These are phyloP conservation scores for Hypoxylon sp. DNA, from an alignment of 2,329 filamentous ascomycete genomes.

Conservation along the genomic window DNA sequence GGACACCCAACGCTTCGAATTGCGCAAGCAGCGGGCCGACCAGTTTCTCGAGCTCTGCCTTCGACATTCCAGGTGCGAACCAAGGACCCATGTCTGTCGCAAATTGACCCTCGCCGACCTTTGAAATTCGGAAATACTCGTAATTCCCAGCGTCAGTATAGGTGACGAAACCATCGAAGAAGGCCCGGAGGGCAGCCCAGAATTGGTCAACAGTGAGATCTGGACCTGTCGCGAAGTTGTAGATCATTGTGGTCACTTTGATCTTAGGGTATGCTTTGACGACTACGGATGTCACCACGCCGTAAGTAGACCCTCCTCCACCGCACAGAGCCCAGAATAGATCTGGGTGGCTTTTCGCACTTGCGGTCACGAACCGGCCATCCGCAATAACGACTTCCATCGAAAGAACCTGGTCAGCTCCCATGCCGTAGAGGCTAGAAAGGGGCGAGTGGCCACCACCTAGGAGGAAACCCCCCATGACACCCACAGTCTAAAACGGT, in stretches of 20 bases:
- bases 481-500: constrained; percentile 53
- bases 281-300: constrained; percentile 51
- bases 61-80: constrained; percentile 48
- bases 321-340: constrained; percentile 59
- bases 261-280: constrained; percentile 49
- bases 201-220: constrained; percentile 37
- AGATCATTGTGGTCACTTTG: constrained; percentile 46
- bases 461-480: constrained; percentile 54
- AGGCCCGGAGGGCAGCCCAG: constrained; percentile 46
- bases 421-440: constrained; percentile 56
- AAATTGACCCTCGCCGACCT: constrained; percentile 31
- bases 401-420: constrained; percentile 57
- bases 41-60: constrained; percentile 45
- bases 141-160: constrained; percentile 45
- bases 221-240: constrained; percentile 40
- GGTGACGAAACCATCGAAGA: constrained; percentile 45
- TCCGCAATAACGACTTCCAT: constrained; percentile 57
- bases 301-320: constrained; percentile 53
- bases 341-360: constrained; percentile 51
- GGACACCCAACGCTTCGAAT: constrained; percentile 43
- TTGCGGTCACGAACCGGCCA: constrained; percentile 53
- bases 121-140: constrained; percentile 32
- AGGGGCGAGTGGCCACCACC: constrained; percentile 64
- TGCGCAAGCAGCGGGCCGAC: constrained; percentile 44
- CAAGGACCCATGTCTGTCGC: constrained; percentile 46